Evolutionary conservation across 352 stramenopile genomes (phyloP).

Genomic region (Pythium periplocum): DNA sequence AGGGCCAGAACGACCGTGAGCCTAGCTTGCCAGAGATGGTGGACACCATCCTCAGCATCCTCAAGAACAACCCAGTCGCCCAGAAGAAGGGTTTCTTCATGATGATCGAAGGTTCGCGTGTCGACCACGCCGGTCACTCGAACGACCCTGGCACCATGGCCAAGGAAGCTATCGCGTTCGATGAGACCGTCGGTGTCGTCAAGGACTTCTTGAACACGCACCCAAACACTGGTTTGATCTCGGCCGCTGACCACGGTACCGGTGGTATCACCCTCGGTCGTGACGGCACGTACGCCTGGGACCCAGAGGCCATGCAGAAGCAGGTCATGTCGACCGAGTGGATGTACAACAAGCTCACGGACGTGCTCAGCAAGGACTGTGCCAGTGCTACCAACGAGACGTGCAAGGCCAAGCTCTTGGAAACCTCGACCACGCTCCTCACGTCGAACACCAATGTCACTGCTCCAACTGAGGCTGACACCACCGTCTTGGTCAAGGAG

Average conservation of each 20-base stretch:
- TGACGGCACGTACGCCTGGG: constrained; percentile 43
- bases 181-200: constrained; percentile 61
- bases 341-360: constrained; percentile 38
- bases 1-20: constrained; percentile 35
- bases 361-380: constrained; percentile 29
- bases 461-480: constrained; percentile 21
- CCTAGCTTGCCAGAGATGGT: constrained; percentile 62
- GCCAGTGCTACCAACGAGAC: constrained; percentile 22
- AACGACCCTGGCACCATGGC: constrained; percentile 68
- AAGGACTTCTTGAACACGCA: constrained; percentile 43
- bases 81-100: constrained; percentile 75
- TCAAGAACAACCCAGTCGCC: constrained; percentile 65
- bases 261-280: constrained; percentile 54
- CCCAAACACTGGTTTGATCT: constrained; percentile 52
- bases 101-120: constrained; percentile 70
- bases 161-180: constrained; percentile 62
- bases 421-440: constrained; percentile 35
- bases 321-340: constrained; percentile 61
- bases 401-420: constrained; percentile 39
- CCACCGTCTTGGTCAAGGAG: constrained; percentile 21
- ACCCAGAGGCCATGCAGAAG: constrained; percentile 33
- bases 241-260: constrained; percentile 57
- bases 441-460: constrained; percentile 54
- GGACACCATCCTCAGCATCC: constrained; percentile 43
- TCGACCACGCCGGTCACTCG: constrained; percentile 61